Evolutionary conservation across 2,329 filamentous ascomycete genomes (phyloP), one percentile per base, ranked within the genome.

Genomic region (Microcera coccophila): DNA sequence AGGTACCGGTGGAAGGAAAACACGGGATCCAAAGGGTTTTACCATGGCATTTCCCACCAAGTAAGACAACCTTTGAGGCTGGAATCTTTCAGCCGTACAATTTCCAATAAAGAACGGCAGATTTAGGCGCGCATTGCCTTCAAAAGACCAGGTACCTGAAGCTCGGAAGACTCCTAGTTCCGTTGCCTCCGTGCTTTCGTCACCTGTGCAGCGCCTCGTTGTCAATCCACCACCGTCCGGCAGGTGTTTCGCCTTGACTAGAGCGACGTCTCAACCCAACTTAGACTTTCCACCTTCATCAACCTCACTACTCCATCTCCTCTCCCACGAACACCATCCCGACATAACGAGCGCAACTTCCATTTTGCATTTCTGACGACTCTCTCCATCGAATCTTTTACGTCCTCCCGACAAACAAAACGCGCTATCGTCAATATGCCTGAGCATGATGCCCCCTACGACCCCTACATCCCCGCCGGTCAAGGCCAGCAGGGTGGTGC

Each of bases 391-490:
- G 18, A 42, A 33, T 41, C 32, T 47, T 49, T 43, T 39, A 40
- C 41, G 33, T 36, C 55, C 28, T 36, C 32, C 32, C 38, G 26
- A 43, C 39, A 28, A 15, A 19, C 40, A 37, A 18, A 42, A 45
- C 38, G n/a, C n/a, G n/a, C 39, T 35, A 41, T 44, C 45, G 38
- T 40, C 58, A 69, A 53, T 58, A 80, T 80, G 76, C 69, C 76
- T 56, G 70, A 69, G 61, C 68, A 73, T 55, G 73, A 78, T 45
- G 70, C 76, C 63, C 87, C 87, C 56, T 94, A 94, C 70, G 88
- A 94, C 71, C 88, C 88, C 52, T 94, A 93, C 72, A 90, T 91
- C 68, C 88, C 88, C 63, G 81, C 79, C 64, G 82, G 81, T 68
- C 75, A 76, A 68, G 67, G 55, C 41, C 60, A 58, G 45, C 66